Evolutionary conservation across 1,284 basidiomycete species (phyloP), one percentile per base, ranked within the genome.

Genomic region (Kwoniella shivajii): DNA sequence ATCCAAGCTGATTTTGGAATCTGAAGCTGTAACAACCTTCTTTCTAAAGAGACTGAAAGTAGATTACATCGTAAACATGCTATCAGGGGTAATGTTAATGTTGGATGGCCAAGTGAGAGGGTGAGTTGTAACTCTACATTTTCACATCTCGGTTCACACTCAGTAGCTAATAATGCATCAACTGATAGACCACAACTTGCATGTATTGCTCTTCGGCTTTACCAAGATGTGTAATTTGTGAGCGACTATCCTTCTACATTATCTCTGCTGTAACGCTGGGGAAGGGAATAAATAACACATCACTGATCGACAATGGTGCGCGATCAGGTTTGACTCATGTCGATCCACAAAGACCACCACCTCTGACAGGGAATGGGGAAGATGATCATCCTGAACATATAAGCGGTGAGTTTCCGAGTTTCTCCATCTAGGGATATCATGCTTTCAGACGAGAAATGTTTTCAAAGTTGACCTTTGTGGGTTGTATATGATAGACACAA

Each of bases 181-280:
- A n/a, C 20, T n/a, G 30, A 34, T 55, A 72, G 69, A 72, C 72
- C 1, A 66, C 60, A 6, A 59, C 61, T 4, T 77, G 75, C 62
- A 56, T 68, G 47, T 71, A 72, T 55, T 77, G 75, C 49, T 63
- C 66, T 31, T 66, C 70, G 27, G 65, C 68, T 1, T 51, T 78
- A 18, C 73, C 76, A 4, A 63, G 75, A n/a, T 76, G 76, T 63
- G 66, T 67, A 5, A 68, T 76, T 43, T 76, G 75, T 72, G 41
- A 63, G 69, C n/a, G n/a, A n/a, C n/a, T n/a, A n/a, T n/a, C n/a
- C n/a, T 65, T 9, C 13, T 13, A 22, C 34, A 13, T 3, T 24
- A 14, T 38, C 22, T 26, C 4, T 10, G 37, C n/a, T 10, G n/a
- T 10, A 6, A 10, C 6, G 13, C 20, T 10, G 5, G 14, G 16